Base-by-base conservation (phyloP, 23 red algal genomes). In the Gracilariopsis chorda region DNA sequence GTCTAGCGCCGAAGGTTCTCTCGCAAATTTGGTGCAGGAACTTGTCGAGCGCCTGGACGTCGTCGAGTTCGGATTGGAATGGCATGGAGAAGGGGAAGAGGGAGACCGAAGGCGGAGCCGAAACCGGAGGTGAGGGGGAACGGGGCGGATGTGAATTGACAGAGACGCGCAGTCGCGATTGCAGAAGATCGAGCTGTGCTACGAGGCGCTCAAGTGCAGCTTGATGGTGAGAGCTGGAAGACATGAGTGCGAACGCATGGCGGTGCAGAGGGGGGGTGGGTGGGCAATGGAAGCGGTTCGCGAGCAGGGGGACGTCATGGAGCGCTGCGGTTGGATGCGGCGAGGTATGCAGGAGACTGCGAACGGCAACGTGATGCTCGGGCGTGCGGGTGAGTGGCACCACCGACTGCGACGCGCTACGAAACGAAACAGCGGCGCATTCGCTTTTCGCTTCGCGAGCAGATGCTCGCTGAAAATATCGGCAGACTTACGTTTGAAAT, bases 401-500 rank as follows among this genome's bases (percentile, higher is more conserved):
- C n/a, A n/a, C n/a, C n/a, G n/a, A n/a, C n/a, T n/a, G n/a, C n/a
- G n/a, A n/a, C n/a, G n/a, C n/a, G n/a, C n/a, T n/a, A n/a, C n/a
- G n/a, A n/a, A n/a, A n/a, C n/a, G n/a, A n/a, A n/a, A n/a, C n/a
- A n/a, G n/a, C n/a, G n/a, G n/a, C n/a, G n/a, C n/a, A n/a, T n/a
- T n/a, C n/a, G n/a, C n/a, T n/a, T n/a, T n/a, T n/a, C n/a, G n/a
- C n/a, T n/a, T n/a, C n/a, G n/a, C n/a, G n/a, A n/a, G n/a, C n/a
- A n/a, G n/a, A n/a, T n/a, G n/a, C n/a, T n/a, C n/a, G n/a, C n/a
- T n/a, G n/a, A 25, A 73, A 73, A 73, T 45, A 47, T 73, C 67
- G 40, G 7, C 67, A 45, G 28, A 73, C 47, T 73, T 73, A 42
- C 67, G 67, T 73, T 73, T 73, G 67, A 73, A 73, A 73, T 73